Percentiles rank a stretch among this genome's conserved stretches.
These are phyloP conservation scores for Bonia amplexicaulis DNA, from an alignment of 176 grass and related monocot species.

Conservation along the genomic window DNA sequence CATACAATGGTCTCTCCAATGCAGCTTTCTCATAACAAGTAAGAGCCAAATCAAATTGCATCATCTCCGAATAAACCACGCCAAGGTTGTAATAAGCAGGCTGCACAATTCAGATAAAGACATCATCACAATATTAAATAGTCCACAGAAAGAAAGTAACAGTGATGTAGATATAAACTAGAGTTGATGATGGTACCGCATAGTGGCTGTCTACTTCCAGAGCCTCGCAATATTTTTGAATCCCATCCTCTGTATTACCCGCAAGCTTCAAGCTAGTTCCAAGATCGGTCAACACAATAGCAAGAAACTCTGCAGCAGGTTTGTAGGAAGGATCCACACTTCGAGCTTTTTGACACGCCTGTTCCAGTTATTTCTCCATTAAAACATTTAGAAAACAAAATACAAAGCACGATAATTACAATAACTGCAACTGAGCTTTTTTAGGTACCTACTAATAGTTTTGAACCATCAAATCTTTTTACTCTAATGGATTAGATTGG, in stretches of 20 bases:
- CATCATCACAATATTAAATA: constrained; percentile 5
- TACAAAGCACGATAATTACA: not conserved
- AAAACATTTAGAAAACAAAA: constrained; percentile 15
- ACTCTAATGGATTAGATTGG: not conserved
- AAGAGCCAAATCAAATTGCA: constrained; percentile 94
- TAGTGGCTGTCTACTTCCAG: constrained; percentile 89
- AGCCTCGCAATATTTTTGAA: constrained; percentile 97
- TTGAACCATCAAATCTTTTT: not conserved
- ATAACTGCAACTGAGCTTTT: not conserved
- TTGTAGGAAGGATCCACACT: constrained; percentile 89
- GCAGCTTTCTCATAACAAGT: constrained; percentile 97
- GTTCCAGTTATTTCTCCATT: constrained; percentile 32
- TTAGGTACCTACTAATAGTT: not conserved
- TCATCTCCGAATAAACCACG: constrained; percentile 96
- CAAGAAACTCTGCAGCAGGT: constrained; percentile 74
- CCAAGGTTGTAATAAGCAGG: constrained; percentile 99
- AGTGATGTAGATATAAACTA: constrained; percentile 7
- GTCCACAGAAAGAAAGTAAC: not conserved
- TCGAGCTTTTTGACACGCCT: constrained; percentile 88
- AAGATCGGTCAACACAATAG: constrained; percentile 96
- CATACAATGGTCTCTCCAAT: constrained; percentile 90
- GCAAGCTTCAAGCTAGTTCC: constrained; percentile 95
- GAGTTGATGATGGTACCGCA: constrained; percentile 49
- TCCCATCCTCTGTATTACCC: constrained; percentile 91
- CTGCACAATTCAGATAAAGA: constrained; percentile 43